Conservation (phyloP, 176 grass and related monocot species). For the Hyparrhenia diplandra region DNA sequence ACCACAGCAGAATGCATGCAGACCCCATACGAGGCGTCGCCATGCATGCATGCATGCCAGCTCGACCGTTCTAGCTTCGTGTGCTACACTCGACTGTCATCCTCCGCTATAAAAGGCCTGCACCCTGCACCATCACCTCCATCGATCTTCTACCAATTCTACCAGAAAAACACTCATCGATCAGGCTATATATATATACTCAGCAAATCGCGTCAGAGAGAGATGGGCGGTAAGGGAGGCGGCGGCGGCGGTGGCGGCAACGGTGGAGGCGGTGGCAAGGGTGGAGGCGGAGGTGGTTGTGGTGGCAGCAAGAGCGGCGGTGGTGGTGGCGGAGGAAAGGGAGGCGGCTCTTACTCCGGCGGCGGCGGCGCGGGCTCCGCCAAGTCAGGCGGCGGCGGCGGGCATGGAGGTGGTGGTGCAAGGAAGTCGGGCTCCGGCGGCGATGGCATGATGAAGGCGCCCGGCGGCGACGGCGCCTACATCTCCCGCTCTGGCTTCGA, state of each 20-base stretch:
- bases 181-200: too few relatives aligned
- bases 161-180: too few relatives aligned
- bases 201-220: background rate
- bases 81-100: too few relatives aligned
- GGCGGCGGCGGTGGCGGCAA: too few relatives aligned
- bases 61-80: too few relatives aligned
- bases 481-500: slow-evolving; percentile 28
- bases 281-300: background rate
- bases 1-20: too few relatives aligned
- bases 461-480: background rate
- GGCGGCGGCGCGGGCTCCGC: background rate
- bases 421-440: background rate
- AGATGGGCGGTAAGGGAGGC: slow-evolving; percentile 18
- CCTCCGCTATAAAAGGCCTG: too few relatives aligned
- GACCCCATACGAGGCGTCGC: too few relatives aligned
- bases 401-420: background rate
- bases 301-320: background rate
- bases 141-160: too few relatives aligned
- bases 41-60: too few relatives aligned
- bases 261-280: background rate
- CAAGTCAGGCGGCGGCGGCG: background rate
- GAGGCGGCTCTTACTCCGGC: background rate
- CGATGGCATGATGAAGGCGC: slow-evolving; percentile 1
- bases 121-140: too few relatives aligned
- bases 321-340: background rate